Conservation (phyloP, 345 rosid genomes). For the Sonneratia alba region DNA sequence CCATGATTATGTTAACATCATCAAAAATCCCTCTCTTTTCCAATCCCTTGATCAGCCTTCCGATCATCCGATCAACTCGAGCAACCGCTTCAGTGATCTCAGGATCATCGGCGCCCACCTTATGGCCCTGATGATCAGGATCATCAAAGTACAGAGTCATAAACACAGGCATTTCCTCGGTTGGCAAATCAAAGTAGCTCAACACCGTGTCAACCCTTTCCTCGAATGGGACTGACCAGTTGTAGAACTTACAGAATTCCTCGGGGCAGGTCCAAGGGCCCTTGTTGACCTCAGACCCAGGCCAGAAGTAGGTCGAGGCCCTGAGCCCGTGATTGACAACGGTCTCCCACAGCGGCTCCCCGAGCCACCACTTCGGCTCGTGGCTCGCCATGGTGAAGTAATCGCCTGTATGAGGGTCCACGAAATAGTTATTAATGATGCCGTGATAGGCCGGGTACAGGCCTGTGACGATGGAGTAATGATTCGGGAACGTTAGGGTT, state of each 20-base stretch:
- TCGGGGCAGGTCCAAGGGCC: conserved; percentile 84
- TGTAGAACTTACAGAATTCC: conserved; percentile 44
- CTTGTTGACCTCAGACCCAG: conserved; percentile 90
- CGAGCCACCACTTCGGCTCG: conserved; percentile 92
- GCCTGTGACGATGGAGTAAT: conserved; percentile 89
- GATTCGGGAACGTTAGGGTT: conserved; percentile 82
- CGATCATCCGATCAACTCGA: conserved; percentile 61
- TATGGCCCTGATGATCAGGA: conserved; percentile 96
- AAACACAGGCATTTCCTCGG: conserved; percentile 53
- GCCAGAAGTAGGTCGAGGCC: conserved; percentile 94
- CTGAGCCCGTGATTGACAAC: conserved; percentile 65
- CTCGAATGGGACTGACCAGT: conserved; percentile 73
- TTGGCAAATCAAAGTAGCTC: conserved; percentile 65
- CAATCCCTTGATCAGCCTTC: conserved; percentile 62
- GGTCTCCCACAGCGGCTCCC: conserved; percentile 94
- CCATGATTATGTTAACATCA: conserved; percentile 77
- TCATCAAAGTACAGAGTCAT: conserved; percentile 90
- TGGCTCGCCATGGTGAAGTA: conserved; percentile 61
- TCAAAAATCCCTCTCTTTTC: conserved; percentile 77
- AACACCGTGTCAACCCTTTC: conserved; percentile 75
- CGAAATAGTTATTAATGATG: conserved; percentile 57
- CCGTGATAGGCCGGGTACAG: conserved; percentile 88
- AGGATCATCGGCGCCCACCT: conserved; percentile 89
- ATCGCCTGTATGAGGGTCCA: conserved; percentile 54
- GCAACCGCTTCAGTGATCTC: conserved; percentile 70